These are phyloP conservation scores for Mortierella antarctica DNA, from an alignment of 192 early-diverging fungal species.

Conservation along the genomic window DNA sequence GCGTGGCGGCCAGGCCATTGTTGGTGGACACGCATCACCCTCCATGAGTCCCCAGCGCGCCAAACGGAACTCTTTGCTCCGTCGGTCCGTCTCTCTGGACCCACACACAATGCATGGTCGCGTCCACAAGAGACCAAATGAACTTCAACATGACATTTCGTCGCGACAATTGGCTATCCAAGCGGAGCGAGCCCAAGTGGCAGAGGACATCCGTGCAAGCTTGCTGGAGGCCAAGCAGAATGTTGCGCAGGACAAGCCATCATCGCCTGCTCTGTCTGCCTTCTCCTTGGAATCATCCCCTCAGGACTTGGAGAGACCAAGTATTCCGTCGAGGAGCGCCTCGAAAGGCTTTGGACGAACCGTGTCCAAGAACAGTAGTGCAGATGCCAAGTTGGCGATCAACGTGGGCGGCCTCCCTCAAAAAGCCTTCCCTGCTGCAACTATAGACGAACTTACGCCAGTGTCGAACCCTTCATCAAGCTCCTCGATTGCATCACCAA, in stretches of 20 bases:
- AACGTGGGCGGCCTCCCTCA: constrained; percentile 29
- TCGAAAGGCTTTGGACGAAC: constrained; percentile 45
- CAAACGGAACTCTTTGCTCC: constrained; percentile 42
- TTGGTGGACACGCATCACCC: constrained; percentile 18
- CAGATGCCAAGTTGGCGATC: constrained; percentile 28
- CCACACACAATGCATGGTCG: constrained; percentile 51
- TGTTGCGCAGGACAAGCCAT: neutral
- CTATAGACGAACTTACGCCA: constrained; percentile 31
- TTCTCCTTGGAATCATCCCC: constrained; percentile 46
- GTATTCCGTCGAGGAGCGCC: constrained; percentile 33
- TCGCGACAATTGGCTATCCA: constrained; percentile 35
- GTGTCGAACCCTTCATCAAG: constrained; percentile 33
- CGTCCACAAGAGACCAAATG: constrained; percentile 39
- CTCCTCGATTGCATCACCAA: constrained; percentile 25
- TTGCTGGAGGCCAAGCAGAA: constrained; percentile 23
- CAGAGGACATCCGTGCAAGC: constrained; percentile 29
- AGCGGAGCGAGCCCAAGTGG: constrained; percentile 30
- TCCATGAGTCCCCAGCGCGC: constrained; percentile 34
- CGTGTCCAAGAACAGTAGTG: constrained; percentile 11
- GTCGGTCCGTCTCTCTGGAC: constrained; percentile 45
- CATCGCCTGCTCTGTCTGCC: constrained; percentile 1
- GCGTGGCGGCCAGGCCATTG: constrained; percentile 17
- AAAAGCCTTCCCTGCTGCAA: neutral
- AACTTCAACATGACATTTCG: constrained; percentile 38
- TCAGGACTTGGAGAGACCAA: constrained; percentile 36